Evolutionary conservation across 2,329 filamentous ascomycete genomes (phyloP), one percentile per base, ranked within the genome.

Genomic region (Thelonectria olida): DNA sequence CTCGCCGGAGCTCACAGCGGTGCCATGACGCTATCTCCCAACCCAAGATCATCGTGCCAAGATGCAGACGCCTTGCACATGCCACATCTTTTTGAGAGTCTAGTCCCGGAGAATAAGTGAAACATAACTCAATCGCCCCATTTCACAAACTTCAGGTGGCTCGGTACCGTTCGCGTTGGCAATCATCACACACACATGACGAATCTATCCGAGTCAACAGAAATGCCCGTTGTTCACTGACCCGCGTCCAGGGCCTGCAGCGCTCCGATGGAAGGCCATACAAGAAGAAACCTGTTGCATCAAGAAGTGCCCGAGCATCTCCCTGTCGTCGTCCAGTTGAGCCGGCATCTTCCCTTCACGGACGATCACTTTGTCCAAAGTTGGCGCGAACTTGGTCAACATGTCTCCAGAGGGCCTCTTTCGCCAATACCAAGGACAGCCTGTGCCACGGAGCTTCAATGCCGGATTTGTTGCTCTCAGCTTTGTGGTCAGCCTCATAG

Each of bases 401-500:
- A 72, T 72, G 70, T 67, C 65, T 31, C 58, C 63, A 15, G 58
- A 69, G 49, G 67, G 77, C 12, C 67, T 83, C 25, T 69, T 82
- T 25, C 65, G 69, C 25, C 62, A 77, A 63, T 84, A 83, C 62
- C 65, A 81, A 61, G 81, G 79, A 19, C 72, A 80, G 39, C 71
- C 84, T n/a, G 81, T 85, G 22, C 81, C 82, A 19, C 78, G 80
- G 45, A 77, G 77, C 52, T 88, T 84, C 75, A 80, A 82, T 63
- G 77, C 83, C 5, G 87, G 87, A 36, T 90, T 92, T 68, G 84
- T 95, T 12, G 83, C 89, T 22, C 82, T 92, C 67, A 96, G 92
- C 72, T 87, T 91, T 63, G 81, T 92, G 66, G 91, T 93, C 69
- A 95, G 92, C 71, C 81, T 92, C 31, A 84, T 93, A 65, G 93